Base-by-base conservation (phyloP, 345 rosid genomes). In the Gossypium sturtianum region DNA sequence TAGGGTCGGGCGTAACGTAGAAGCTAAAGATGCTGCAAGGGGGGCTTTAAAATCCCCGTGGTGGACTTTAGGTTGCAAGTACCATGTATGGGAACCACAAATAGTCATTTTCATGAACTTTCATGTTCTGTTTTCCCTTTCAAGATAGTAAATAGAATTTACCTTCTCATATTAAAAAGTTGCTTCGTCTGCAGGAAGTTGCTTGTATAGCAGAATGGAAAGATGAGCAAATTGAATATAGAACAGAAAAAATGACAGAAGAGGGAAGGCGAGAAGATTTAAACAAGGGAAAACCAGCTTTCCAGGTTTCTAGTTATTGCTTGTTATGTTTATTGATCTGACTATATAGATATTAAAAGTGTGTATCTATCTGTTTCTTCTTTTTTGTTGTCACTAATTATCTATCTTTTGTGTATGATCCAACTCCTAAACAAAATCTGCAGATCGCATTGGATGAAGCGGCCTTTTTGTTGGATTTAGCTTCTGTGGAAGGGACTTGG, bases 1-100 rank as follows among this genome's bases (percentile, higher is more conserved):
- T 77, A 91, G 98, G 74, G 89, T 89, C 79, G 91, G 92, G 70
- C 93, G 87, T 66, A 78, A 77, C 66, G 58, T 80, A 19, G 98
- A 93, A 80, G 97, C 96, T 20, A 91, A 91, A 85, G 96, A 90
- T 71, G 90, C 98, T 2, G 97, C 98, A n/a, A 88, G 98, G 85
- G 92, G 89, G 45, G 91, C 93, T 75, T 77, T 93, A 70, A 91
- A 87, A 86, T 90, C 88, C 57, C 93, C 98, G n/a, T 93, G 96
- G 98, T 93, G 97, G 97, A 93, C 98, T 61, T 80, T 91, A 54
- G 97, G 98, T 73, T 94, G 94, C 79, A 76, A 79, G 52, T 91
- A 94, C 62, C 86, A 83, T 83, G 98, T 85, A 86, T 43, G 74
- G 10, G 7, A 65, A 54, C 48, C n/a, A 49, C 61, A 20, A 8